Evolutionary conservation across 2,329 filamentous ascomycete species (phyloP).

Genomic region (Passalora sequoiae): DNA sequence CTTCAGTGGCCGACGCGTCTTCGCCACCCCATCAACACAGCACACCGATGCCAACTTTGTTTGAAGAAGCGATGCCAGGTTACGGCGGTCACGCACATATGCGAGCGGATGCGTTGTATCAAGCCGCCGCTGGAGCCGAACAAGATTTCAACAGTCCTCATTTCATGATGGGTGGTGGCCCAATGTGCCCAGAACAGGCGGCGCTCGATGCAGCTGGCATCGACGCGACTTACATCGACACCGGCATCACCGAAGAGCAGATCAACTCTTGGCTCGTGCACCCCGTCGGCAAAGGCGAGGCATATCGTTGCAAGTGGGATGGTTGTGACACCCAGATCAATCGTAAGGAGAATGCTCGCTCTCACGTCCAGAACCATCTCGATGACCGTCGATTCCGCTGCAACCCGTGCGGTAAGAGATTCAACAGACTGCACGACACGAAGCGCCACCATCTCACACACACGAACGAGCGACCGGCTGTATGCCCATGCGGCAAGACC

Average conservation of each 20-base stretch:
- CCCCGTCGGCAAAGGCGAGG: slow-evolving; percentile 40
- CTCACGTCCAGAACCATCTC: slow-evolving; percentile 94
- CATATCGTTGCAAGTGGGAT: slow-evolving; percentile 51
- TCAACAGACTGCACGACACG: slow-evolving; percentile 93
- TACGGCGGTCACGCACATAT: slow-evolving; percentile 4
- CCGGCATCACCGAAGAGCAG: slow-evolving; percentile 81
- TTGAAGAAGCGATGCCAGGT: slow-evolving; percentile 31
- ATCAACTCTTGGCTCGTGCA: slow-evolving; percentile 47
- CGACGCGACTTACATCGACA: slow-evolving; percentile 63
- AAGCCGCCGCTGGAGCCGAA: slow-evolving; percentile 28
- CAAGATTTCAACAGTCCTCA: slow-evolving; percentile 30
- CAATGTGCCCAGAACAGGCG: slow-evolving; percentile 33
- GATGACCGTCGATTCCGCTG: slow-evolving; percentile 94
- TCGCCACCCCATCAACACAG: slow-evolving; percentile 38
- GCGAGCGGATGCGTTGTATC: slow-evolving; percentile 21
- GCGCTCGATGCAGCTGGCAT: slow-evolving; percentile 45
- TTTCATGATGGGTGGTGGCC: slow-evolving; percentile 28
- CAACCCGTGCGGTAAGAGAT: slow-evolving; percentile 88
- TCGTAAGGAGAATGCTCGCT: slow-evolving; percentile 98
- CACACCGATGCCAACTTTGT: slow-evolving; percentile 36
- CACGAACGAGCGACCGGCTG: slow-evolving; percentile 90
- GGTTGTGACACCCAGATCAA: slow-evolving; percentile 86
- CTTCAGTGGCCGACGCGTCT: slow-evolving; percentile 44
- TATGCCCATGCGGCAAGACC: slow-evolving; percentile 87
- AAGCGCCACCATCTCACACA: slow-evolving; percentile 98